Evolutionary conservation across 2,329 filamentous ascomycete genomes (phyloP).

Genomic region (Alternaria triticina): DNA sequence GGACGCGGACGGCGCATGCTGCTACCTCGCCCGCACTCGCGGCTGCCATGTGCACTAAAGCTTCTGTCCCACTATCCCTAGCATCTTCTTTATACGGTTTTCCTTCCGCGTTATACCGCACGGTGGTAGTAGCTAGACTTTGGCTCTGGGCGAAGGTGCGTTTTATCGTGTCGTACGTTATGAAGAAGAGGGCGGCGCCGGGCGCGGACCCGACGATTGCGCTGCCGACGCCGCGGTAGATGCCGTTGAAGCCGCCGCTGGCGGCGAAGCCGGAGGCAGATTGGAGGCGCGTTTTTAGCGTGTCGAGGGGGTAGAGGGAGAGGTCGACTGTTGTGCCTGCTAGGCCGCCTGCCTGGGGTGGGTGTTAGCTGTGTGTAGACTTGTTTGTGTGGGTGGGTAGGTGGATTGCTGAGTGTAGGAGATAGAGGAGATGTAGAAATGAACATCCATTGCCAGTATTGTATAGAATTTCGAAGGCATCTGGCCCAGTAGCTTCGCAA

Average conservation of each 20-base stretch:
- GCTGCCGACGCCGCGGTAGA: conserved; percentile 91
- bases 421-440: background rate
- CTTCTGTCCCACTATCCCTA: conserved; percentile 28
- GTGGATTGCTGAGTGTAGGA: no score
- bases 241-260: conserved; percentile 85
- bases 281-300: conserved; percentile 96
- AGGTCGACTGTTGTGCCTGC: conserved; percentile 97
- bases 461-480: no score
- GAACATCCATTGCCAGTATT: background rate
- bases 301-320: conserved; percentile 96
- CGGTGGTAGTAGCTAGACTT: background rate
- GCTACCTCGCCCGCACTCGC: conserved; percentile 88
- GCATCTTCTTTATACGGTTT: conserved; percentile 32
- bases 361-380: background rate
- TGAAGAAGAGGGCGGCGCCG: conserved; percentile 96
- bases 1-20: conserved; percentile 89
- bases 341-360: conserved; percentile 75
- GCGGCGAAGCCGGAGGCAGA: conserved; percentile 77
- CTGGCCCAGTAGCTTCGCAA: background rate
- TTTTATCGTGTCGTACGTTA: conserved; percentile 82
- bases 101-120: conserved; percentile 34
- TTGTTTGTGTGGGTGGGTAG: no score
- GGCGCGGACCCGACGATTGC: conserved; percentile 91
- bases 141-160: conserved; percentile 27
- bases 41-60: conserved; percentile 75